Conservation (phyloP, 169 alveolate species). For the Plasmodium sp. region DNA sequence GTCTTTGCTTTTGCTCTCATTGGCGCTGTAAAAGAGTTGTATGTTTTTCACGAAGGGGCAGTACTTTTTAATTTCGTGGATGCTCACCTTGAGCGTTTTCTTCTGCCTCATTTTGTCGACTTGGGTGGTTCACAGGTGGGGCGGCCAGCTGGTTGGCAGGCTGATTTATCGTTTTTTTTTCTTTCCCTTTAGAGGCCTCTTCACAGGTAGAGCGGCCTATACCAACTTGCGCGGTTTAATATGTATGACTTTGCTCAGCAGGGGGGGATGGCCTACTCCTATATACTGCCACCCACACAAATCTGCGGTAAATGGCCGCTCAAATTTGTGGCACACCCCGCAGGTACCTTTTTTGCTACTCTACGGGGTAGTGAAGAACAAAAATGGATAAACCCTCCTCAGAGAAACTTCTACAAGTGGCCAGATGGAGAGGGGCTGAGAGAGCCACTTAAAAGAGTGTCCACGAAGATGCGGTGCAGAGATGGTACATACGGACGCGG, state of each 20-base stretch:
- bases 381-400: not conserved
- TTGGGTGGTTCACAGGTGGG: not conserved
- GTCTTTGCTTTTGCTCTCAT: constrained; percentile 58
- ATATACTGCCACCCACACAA: not conserved
- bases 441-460: not conserved
- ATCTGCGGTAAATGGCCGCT: not conserved
- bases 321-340: not conserved
- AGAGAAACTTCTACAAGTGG: not conserved
- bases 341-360: not conserved
- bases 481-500: not conserved
- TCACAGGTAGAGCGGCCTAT: not conserved
- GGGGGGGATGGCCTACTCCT: too few species aligned
- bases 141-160: not conserved
- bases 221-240: not conserved
- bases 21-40: constrained; percentile 1
- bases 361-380: not conserved
- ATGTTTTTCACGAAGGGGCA: constrained; percentile 71
- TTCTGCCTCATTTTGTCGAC: constrained; percentile 57
- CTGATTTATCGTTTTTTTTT: not conserved
- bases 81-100: constrained; percentile 61
- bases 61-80: constrained; percentile 57
- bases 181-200: not conserved
- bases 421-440: not conserved
- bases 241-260: too few species aligned
- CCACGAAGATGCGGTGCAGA: not conserved